Base-by-base conservation (phyloP, 1,139 yeast species). In the Suhomyces choctaworum region DNA sequence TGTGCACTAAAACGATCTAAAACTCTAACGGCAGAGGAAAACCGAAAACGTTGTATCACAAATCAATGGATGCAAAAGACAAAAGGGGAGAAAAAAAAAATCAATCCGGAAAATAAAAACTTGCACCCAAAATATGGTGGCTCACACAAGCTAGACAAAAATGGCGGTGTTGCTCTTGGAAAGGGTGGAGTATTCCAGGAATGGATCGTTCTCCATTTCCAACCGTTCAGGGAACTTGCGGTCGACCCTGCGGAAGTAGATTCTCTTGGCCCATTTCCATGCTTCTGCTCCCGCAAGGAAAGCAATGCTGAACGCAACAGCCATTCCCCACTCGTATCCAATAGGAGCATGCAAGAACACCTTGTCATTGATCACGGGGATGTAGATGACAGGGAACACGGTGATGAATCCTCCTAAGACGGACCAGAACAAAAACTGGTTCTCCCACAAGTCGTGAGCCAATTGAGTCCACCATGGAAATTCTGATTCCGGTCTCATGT, bases 351-450 rank as follows among this genome's bases (percentile, higher is more conserved):
- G 96, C 50, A 82, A 69, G 56, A 88, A 88, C 10, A 88, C 96
- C 45, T 76, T 74, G 36, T 72, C 66, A 59, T 88, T 88, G 52
- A 88, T 86, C 16, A 85, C 96, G 2, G 96, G 96, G 48, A 88
- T 87, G 60, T 87, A 87, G 26, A 87, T 77, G 22, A 86, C 83
- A 20, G 96, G 96, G 73, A 88, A 82, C 7, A 84, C 82, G 1
- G 89, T 70, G 11, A 76, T 58, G 47, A 83, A 76, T 1, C 95
- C 96, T 21, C 77, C 70, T 31, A 84, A 55, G 29, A 88, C 79
- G 0, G 96, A 85, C 92, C 94, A 87, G 64, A 87, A 84, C 54
- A 88, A 68, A 46, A 88, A 80, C 60, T 82, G 79, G 62, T 88
- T 88, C 8, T 62, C 61, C 89, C 90, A 86, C 32, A 87, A 62